A percentile compares a stretch with the other conserved stretches of the same genome.
These are phyloP conservation scores for Apodospora peruviana DNA, from an alignment of 495 filamentous ascomycete genomes.

Conservation along the genomic window DNA sequence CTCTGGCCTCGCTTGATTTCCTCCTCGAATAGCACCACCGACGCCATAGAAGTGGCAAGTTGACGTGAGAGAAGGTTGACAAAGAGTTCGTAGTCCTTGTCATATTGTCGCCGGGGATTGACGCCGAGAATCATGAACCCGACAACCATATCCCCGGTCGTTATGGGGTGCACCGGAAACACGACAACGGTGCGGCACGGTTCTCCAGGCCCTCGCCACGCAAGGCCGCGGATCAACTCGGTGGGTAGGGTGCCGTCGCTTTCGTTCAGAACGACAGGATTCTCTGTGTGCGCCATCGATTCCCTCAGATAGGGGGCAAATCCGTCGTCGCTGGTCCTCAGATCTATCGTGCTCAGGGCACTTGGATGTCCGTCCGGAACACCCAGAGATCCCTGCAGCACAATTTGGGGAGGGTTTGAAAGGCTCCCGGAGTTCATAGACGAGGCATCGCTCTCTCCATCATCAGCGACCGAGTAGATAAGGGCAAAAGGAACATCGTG, in stretches of 20 bases:
- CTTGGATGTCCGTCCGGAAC: conserved; percentile 54
- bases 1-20: conserved; percentile 63
- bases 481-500: conserved; percentile 59
- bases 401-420: conserved; percentile 46
- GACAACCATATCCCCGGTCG: conserved; percentile 52
- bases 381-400: conserved; percentile 58
- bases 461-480: conserved; percentile 57
- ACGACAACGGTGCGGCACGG: conserved; percentile 59
- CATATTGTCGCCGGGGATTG: conserved; percentile 63
- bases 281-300: conserved; percentile 52
- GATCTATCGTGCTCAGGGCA: conserved; percentile 49
- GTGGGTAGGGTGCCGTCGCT: conserved; percentile 53
- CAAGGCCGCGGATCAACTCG: conserved; percentile 53
- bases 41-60: conserved; percentile 64
- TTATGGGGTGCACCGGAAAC: conserved; percentile 66
- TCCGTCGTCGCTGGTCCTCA: conserved; percentile 55
- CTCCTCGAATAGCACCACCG: conserved; percentile 67
- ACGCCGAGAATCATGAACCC: conserved; percentile 66
- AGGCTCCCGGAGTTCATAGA: conserved; percentile 57
- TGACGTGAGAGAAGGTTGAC: conserved; percentile 64
- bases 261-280: conserved; percentile 52
- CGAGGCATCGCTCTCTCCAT: conserved; percentile 53
- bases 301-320: conserved; percentile 63
- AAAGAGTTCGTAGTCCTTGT: conserved; percentile 65
- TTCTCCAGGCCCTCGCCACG: conserved; percentile 61